Evolutionary conservation across 2,329 filamentous ascomycete genomes (phyloP), one percentile per base, ranked within the genome.

Genomic region (Tolypocladium sp.): DNA sequence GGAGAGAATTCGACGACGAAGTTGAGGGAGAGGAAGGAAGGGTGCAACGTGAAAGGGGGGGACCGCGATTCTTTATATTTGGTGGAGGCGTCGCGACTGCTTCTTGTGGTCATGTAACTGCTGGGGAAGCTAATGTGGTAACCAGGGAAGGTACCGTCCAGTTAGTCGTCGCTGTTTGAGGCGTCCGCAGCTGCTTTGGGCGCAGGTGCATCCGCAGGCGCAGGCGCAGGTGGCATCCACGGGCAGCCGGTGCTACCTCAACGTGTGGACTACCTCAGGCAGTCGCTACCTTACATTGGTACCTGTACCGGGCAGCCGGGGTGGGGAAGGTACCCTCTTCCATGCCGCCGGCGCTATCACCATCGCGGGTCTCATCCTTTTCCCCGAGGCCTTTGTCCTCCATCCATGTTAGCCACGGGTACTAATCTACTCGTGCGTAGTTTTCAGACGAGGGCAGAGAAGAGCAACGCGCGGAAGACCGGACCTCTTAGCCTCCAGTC

Each of bases 61-160:
- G 53, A 40, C 49, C n/a, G 37, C n/a, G 54, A 63, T 56, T 44
- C 35, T 51, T 59, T 62, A 55, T 63, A 61, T 57, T 55, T 40
- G 51, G 61, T 58, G 58, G 60, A 60, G 59, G 60, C 60, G 58
- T 60, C 53, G 52, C 17, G 57, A 57, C 56, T 40, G 42, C 42
- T 51, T 49, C 35, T 49, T 27, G 15, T 38, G 44, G 38, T 25
- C 38, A 46, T 59, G 53, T 57, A 41, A 37, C 55, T 25, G 53
- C n/a, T 44, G 41, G 52, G 46, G 54, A 55, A 38, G 55, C 56
- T 44, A 37, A 30, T 35, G 56, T 40, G 38, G 41, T n/a, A 40
- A 22, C 55, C 17, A 17, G 13, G 33, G 20, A 49, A 57, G 46
- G 46, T 51, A 20, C 46, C 44, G 46, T n/a, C n/a, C 15, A 15